A percentile compares a stretch with the other conserved stretches of the same genome.
Conservation (phyloP, 164 flowering plant genomes). For the Litsea cubeba region DNA sequence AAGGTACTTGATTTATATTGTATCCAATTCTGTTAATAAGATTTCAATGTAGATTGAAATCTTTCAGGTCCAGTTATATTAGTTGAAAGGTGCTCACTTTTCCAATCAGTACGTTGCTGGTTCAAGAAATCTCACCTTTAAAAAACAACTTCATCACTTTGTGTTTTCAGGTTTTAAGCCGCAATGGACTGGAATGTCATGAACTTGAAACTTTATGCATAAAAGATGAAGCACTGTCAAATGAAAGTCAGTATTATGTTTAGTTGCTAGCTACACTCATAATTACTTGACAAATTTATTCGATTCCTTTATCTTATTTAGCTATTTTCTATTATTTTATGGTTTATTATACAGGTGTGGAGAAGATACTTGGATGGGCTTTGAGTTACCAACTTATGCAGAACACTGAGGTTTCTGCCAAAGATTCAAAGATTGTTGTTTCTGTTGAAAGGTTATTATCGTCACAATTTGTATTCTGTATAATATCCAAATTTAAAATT, state of each 20-base stretch:
- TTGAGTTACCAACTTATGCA: slow-evolving; percentile 75
- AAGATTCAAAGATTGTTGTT: slow-evolving; percentile 59
- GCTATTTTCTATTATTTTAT: background rate
- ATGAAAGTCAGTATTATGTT: slow-evolving; percentile 54
- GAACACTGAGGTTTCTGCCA: slow-evolving; percentile 27
- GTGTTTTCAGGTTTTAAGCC: slow-evolving; percentile 54
- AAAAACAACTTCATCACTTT: background rate
- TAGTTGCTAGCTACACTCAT: background rate
- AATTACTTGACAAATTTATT: too few relatives aligned
- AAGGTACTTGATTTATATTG: too few relatives aligned
- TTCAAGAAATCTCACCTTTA: background rate
- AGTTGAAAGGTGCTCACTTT: too few relatives aligned
- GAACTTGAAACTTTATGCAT: slow-evolving; percentile 64
- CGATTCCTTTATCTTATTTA: too few relatives aligned
- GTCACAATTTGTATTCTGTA: background rate
- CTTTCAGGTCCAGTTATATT: too few relatives aligned
- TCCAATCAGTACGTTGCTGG: background rate
- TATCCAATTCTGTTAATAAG: too few relatives aligned
- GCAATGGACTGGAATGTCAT: slow-evolving; percentile 55
- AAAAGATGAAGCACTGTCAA: slow-evolving; percentile 74
- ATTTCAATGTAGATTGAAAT: too few relatives aligned
- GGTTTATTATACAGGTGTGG: slow-evolving; percentile 44
- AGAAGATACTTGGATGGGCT: slow-evolving; percentile 88
- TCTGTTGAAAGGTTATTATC: slow-evolving; percentile 65
- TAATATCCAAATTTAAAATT: background rate